Evolutionary conservation across 2,329 filamentous ascomycete genomes (phyloP), one percentile per base, ranked within the genome.

Genomic region (Fusarium irregulare): DNA sequence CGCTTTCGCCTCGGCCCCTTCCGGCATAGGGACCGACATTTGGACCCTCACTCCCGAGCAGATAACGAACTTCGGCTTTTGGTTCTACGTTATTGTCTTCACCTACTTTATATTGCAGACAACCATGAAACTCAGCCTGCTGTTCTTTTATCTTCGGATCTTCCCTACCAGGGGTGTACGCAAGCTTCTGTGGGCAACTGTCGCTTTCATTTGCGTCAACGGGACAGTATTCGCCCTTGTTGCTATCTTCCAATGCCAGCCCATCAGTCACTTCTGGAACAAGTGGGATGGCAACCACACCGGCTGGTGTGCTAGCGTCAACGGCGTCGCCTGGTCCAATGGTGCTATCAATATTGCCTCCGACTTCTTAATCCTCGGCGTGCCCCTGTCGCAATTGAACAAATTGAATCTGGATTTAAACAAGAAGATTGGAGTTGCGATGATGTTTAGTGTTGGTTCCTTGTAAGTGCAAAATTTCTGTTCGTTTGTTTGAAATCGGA

Each of bases 111-210:
- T 51, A 16, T 4, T 51, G 18, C 32, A 20, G 56, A 63, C 49
- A 11, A 59, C 4, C 6, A 57, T n/a, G 60, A 69, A 28, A 30
- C 30, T 70, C 0, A 55, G 53, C 4, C n/a, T 70, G 12, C 27
- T 58, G 1, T 56, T 70, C 12, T 66, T 70, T 12, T 70, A 57
- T 14, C 66, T 70, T 6, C 66, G 67, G 4, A 66, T 70, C 20
- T 70, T 70, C 8, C 66, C 56, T 1, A 44, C 40, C 10, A 25
- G 6, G 12, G n/a, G 14, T 6, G 55, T 69, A 21, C 61, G 34
- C 7, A 49, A 27, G 4, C 9, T 64, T 0, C 40, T 70, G 4
- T 66, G 66, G 66, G 66, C 30, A 2, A 69, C 67, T 1, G 44
- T 70, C 2, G 18, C 7, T 1, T 8, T 61, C 6, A 42, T 51